A percentile compares a stretch with the other conserved stretches of the same genome.
Conservation (phyloP, 164 flowering plant genomes). For the Nymphaea colorata region DNA sequence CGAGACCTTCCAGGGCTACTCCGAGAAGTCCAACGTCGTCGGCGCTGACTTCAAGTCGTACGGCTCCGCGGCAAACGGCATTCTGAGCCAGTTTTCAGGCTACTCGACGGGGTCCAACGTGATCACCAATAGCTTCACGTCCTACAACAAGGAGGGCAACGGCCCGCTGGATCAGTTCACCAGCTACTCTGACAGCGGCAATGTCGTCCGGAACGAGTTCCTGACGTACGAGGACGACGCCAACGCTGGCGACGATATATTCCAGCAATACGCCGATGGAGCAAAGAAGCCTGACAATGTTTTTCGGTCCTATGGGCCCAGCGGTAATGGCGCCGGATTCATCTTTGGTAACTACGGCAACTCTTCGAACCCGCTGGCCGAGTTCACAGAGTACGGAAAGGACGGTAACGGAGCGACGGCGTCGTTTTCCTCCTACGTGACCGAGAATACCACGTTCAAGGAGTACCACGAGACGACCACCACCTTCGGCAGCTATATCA, state of each 20-base stretch:
- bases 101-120: neutral
- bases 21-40: neutral
- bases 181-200: neutral
- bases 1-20: neutral
- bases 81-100: neutral
- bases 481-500: slow-evolving; percentile 33
- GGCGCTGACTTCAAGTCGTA: neutral
- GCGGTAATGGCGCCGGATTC: slow-evolving; percentile 29
- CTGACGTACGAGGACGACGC: slow-evolving; percentile 42
- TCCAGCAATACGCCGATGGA: slow-evolving; percentile 43
- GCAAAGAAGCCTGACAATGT: slow-evolving; percentile 61
- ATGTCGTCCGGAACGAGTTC: neutral
- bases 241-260: slow-evolving; percentile 28
- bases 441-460: slow-evolving; percentile 38
- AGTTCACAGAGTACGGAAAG: slow-evolving; percentile 62
- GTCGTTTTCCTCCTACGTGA: slow-evolving; percentile 43
- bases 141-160: neutral
- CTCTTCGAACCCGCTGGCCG: slow-evolving; percentile 47
- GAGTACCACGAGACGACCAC: slow-evolving; percentile 21
- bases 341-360: slow-evolving; percentile 61
- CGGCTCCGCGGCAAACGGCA: neutral
- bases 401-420: slow-evolving; percentile 20
- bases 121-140: neutral
- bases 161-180: neutral
- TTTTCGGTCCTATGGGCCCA: slow-evolving; percentile 51